These are phyloP conservation scores for Entamoeba histolytica DNA, from an alignment of 208 protist genomes.

Conservation along the genomic window DNA sequence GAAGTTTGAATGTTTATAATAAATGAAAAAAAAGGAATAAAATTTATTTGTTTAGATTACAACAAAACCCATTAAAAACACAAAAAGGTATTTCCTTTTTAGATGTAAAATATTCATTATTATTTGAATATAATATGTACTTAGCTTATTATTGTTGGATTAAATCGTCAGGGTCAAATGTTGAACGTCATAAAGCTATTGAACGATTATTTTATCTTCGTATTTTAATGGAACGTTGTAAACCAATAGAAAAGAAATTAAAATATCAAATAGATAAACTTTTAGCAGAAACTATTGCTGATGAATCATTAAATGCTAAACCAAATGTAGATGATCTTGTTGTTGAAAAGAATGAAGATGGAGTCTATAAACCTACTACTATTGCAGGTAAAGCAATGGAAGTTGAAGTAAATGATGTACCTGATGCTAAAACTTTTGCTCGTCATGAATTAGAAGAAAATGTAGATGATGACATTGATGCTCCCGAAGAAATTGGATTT, in stretches of 20 bases:
- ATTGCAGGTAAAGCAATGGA: neutral
- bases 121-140: neutral
- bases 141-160: neutral
- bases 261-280: neutral
- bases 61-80: neutral
- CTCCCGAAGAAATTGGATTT: neutral
- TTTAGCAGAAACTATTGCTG: neutral
- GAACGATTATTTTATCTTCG: neutral
- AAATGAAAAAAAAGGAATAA: neutral
- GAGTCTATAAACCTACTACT: neutral
- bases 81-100: neutral
- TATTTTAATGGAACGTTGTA: neutral
- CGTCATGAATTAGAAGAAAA: neutral
- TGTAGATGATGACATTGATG: neutral
- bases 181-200: neutral
- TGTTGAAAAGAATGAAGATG: neutral
- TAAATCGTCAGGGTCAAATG: neutral
- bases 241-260: neutral
- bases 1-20: neutral
- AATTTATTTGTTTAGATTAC: neutral
- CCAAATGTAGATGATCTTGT: neutral
- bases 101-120: neutral
- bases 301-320: neutral
- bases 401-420: neutral
- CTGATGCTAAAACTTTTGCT: neutral